Evolutionary conservation across 192 early-diverging fungal species (phyloP).

Genomic region (Entomortierella beljakovae): DNA sequence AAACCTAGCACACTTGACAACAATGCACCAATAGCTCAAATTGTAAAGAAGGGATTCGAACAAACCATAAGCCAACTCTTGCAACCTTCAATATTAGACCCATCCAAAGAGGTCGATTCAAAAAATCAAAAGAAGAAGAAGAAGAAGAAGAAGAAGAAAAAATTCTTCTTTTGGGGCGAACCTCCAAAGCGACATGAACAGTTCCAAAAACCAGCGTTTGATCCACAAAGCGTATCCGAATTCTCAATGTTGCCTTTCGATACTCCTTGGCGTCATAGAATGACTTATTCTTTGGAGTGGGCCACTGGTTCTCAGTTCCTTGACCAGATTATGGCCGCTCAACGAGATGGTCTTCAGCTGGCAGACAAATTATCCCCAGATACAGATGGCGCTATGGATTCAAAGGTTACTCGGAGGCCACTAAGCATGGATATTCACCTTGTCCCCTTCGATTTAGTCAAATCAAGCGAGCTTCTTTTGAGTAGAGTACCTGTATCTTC

Average conservation of each 20-base stretch:
- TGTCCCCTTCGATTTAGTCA: constrained; percentile 22
- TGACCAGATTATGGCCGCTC: background rate
- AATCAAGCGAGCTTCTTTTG: constrained; percentile 21
- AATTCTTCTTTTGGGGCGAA: background rate
- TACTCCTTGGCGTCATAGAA: constrained; percentile 29
- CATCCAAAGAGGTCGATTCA: background rate
- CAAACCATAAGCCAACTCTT: background rate
- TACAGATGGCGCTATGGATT: background rate
- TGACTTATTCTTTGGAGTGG: constrained; percentile 31
- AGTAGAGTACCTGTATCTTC: constrained; percentile 6
- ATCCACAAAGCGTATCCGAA: constrained; percentile 9
- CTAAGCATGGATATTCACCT: constrained; percentile 32
- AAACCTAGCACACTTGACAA: background rate
- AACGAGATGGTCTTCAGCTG: background rate
- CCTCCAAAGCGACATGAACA: background rate
- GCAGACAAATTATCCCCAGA: background rate
- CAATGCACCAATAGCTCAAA: background rate
- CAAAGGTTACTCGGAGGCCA: background rate
- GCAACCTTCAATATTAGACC: background rate
- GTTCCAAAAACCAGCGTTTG: constrained; percentile 4
- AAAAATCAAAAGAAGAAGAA: constrained; percentile 1
- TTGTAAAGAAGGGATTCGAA: background rate
- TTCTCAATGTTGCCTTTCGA: constrained; percentile 3
- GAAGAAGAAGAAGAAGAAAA: constrained; percentile 35
- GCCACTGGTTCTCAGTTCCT: background rate